Conservation (phyloP, 768 basidiomycete species). For the Mycena haematopus region DNA sequence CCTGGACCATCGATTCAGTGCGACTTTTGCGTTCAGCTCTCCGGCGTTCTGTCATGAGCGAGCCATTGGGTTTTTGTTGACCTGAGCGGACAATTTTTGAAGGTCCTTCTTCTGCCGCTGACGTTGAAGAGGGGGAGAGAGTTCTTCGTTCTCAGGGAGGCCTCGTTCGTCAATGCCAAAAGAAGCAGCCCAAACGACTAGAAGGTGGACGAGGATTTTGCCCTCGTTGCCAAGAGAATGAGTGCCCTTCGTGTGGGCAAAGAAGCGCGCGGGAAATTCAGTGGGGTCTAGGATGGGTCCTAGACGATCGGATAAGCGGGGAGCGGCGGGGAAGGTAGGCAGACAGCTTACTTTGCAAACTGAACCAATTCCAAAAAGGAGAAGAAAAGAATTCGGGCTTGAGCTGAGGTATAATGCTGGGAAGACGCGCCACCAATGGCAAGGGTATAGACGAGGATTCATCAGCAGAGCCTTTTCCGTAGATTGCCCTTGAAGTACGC, state of each 20-base stretch:
- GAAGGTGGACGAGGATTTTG: slow-evolving; percentile 75
- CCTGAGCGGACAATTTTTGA: slow-evolving; percentile 22
- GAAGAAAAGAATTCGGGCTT: slow-evolving; percentile 83
- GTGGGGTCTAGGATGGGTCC: slow-evolving; percentile 85
- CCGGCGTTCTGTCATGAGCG: slow-evolving; percentile 41
- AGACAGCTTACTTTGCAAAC: slow-evolving; percentile 72
- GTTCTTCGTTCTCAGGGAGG: slow-evolving; percentile 47
- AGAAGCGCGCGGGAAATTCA: slow-evolving; percentile 80
- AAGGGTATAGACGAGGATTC: slow-evolving; percentile 39
- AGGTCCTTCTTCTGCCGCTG: slow-evolving; percentile 21
- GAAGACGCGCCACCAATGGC: slow-evolving; percentile 47
- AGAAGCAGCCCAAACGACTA: slow-evolving; percentile 89
- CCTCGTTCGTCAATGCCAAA: slow-evolving; percentile 88
- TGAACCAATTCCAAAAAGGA: slow-evolving; percentile 84
- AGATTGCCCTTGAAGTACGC: slow-evolving; percentile 64
- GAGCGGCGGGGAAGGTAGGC: slow-evolving; percentile 18
- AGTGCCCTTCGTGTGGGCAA: slow-evolving; percentile 66
- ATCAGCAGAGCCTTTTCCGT: slow-evolving; percentile 68
- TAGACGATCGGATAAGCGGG: slow-evolving; percentile 39
- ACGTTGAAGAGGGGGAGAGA: slow-evolving; percentile 29
- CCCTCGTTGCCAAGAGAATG: slow-evolving; percentile 74
- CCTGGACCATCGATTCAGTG: slow-evolving; percentile 73
- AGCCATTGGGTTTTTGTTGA: slow-evolving; percentile 33
- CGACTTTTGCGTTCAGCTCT: slow-evolving; percentile 56
- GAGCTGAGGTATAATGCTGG: slow-evolving; percentile 72